phyloP scores from a whole-genome alignment of 305 asterid species.

The Coffea humblotiana region DNA sequence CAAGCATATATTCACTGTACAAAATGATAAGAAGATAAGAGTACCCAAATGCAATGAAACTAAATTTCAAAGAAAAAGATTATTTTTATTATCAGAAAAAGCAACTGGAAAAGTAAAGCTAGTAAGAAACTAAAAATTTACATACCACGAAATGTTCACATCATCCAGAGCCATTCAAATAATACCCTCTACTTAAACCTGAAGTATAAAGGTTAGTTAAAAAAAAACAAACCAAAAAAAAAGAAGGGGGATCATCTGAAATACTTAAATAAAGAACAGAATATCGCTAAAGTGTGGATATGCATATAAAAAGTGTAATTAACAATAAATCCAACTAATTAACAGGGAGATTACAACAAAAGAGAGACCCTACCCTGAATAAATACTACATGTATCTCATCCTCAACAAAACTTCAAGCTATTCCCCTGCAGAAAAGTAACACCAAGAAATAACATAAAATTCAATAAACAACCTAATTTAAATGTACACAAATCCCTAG shows the following conservation, averaged over 20 bases:
- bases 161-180: not conserved
- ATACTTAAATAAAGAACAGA: not conserved
- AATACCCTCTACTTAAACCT: not conserved
- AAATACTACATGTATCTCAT: not conserved
- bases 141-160: not conserved
- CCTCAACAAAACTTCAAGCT: not conserved
- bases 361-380: not conserved
- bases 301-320: not conserved
- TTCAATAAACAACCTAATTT: not conserved
- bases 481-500: not conserved
- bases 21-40: not conserved
- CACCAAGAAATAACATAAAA: too few species aligned
- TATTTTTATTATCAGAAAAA: not conserved
- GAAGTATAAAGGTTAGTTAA: not conserved
- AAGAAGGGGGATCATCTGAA: not conserved
- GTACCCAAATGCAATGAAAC: not conserved
- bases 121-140: not conserved
- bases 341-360: not conserved
- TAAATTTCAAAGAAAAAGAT: too few species aligned
- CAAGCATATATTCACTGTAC: not conserved
- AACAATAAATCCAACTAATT: not conserved
- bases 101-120: not conserved
- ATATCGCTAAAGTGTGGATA: not conserved
- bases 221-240: too few species aligned
- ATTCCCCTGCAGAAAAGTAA: not conserved